Evolutionary conservation across 805 yeast genomes (phyloP), one percentile per base, ranked within the genome.

Genomic region (Metschnikowia cerradonensis): DNA sequence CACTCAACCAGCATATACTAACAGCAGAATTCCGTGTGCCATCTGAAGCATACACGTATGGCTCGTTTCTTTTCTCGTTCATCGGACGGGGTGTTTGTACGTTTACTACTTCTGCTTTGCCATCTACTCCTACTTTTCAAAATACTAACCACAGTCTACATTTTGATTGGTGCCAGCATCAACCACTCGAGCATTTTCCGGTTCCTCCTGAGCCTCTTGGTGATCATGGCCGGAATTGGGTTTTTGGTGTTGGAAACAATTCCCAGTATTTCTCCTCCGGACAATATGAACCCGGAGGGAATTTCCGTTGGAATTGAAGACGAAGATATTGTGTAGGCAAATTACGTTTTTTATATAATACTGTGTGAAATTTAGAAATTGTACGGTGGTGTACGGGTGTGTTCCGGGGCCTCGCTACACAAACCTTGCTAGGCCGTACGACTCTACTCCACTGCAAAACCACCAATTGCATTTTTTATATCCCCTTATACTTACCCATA

Each of bases 261-360:
- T 26, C 90, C 91, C 17, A 79, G 86, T 53, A 73, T 88, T 39
- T 84, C 87, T 48, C 86, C 90, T 30, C 97, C 96, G 17, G 86
- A 80, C 51, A 88, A 86, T 68, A 88, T 90, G 88, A 86, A 66
- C 54, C 68, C 74, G 6, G 78, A 73, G 54, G 75, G 76, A 1
- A 59, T 72, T 17, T 53, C 70, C 35, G 64, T 72, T 41, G 75
- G 73, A 1, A 59, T 64, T 20, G 65, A 66, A 40, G 78, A 73
- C 33, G 78, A 73, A 43, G 77, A 72, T 51, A 64, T 70, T 48
- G 61, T 58, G 13, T 58, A 30, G 19, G 30, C 10, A 26, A 10
- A 26, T 8, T 26, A 26, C 22, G 22, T 37, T 37, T 8, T 1
- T 8, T 26, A 8, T 23, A 26, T 26, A 8, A 2, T 26, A 8